phyloP scores from a whole-genome alignment of 2,329 filamentous ascomycete genomes.

The Setomelanomma holmii region DNA sequence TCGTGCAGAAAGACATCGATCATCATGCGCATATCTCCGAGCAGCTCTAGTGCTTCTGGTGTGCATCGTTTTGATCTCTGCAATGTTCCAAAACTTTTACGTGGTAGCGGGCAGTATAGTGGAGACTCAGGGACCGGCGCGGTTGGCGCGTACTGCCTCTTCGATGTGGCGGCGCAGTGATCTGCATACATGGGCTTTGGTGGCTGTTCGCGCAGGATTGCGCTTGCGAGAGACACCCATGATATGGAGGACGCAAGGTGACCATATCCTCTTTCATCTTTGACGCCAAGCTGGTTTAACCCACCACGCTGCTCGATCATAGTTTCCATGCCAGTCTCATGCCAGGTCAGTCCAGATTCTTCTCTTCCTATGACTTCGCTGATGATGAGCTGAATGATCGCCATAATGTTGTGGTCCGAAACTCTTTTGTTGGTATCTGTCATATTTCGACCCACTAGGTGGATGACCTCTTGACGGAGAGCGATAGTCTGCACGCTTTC shows the following conservation, averaged over 20 bases:
- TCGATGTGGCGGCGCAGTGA: slow-evolving; percentile 24
- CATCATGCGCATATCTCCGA: slow-evolving; percentile 40
- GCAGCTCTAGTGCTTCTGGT: slow-evolving; percentile 23
- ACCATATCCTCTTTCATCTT: no score
- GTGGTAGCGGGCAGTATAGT: slow-evolving; percentile 43
- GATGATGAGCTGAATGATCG: slow-evolving; percentile 45
- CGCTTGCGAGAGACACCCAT: slow-evolving; percentile 41
- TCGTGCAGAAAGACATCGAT: slow-evolving; percentile 37
- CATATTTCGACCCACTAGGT: slow-evolving; percentile 37
- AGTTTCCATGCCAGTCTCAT: slow-evolving; percentile 37
- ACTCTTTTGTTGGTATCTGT: slow-evolving; percentile 26
- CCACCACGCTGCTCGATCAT: slow-evolving; percentile 48
- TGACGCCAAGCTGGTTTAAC: slow-evolving; percentile 35
- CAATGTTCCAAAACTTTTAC: slow-evolving; percentile 35
- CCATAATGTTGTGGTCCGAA: slow-evolving; percentile 46
- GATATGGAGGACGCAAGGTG: slow-evolving; percentile 41
- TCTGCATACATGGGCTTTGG: slow-evolving; percentile 38
- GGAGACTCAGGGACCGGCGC: slow-evolving; percentile 46
- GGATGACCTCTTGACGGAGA: slow-evolving; percentile 45
- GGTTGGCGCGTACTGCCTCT: slow-evolving; percentile 20
- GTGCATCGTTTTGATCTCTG: slow-evolving; percentile 25
- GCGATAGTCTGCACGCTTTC: slow-evolving; percentile 42
- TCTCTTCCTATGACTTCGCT: slow-evolving; percentile 41
- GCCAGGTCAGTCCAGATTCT: slow-evolving; percentile 24
- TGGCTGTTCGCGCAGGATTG: slow-evolving; percentile 38